Percentiles rank a stretch among this genome's conserved stretches.
Evolutionary conservation across 2,329 filamentous ascomycete genomes (phyloP).

Genomic region (Talaromyces amestolkiae): DNA sequence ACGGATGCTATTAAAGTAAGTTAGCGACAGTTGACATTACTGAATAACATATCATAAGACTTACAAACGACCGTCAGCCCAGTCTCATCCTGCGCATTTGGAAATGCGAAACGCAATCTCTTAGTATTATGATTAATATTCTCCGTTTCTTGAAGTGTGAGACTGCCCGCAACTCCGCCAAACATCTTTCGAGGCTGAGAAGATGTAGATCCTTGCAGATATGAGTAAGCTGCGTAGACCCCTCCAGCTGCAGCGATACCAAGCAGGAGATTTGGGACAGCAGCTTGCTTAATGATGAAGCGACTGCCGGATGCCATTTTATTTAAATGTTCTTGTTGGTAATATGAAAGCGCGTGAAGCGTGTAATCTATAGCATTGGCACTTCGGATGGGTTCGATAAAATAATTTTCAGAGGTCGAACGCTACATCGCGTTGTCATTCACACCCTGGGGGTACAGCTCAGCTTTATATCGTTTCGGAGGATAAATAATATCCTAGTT

Average conservation of each 20-base stretch:
- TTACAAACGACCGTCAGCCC: conserved; percentile 18
- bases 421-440: background rate
- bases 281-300: conserved; percentile 5
- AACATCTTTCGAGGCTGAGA: conserved; percentile 5
- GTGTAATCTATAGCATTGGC: background rate
- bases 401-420: background rate
- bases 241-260: conserved; percentile 11
- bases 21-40: background rate
- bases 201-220: conserved; percentile 5
- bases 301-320: conserved; percentile 4
- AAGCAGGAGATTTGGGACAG: conserved; percentile 4
- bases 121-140: conserved; percentile 20
- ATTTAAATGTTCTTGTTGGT: background rate
- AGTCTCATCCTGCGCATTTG: conserved; percentile 8
- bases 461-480: background rate
- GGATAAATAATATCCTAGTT: background rate
- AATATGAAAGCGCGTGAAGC: background rate
- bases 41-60: background rate
- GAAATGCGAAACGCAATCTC: conserved; percentile 16
- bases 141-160: conserved; percentile 12
- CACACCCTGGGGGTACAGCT: background rate
- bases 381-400: background rate
- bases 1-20: conserved; percentile 48
- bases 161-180: background rate
- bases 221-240: conserved; percentile 15